Base-by-base conservation (phyloP, 495 filamentous ascomycete genomes). In the Wilcoxina mikolae region DNA sequence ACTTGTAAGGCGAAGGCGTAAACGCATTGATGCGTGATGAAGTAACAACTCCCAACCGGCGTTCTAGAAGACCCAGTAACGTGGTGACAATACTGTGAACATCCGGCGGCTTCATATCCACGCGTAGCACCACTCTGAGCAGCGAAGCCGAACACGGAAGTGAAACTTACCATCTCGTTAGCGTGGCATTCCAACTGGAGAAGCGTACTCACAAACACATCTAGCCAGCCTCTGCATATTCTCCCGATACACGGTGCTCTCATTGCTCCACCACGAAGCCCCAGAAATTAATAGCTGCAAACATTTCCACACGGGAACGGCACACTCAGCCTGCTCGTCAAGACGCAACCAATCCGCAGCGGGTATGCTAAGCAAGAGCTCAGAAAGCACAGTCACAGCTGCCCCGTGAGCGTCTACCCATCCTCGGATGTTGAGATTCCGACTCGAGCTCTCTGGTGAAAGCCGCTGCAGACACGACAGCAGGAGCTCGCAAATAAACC, bases 1-100 rank as follows among this genome's bases (percentile, higher is more conserved):
- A 61, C 9, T 50, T 58, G 28, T 58, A 61, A 17, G 60, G 60
- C 24, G 46, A 58, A 3, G 60, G 60, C 2, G 60, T 58, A 49
- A 58, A 63, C 3, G 58, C 58, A 51, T 63, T 61, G 26, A 63
- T 28, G 4, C 52, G 27, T 24, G 29, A 29, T 1, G 33, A 46
- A 35, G n/a, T 20, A 9, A 44, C n/a, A 24, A 63, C 29, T 3
- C 60, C 60, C n/a, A 52, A 50, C 29, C 26, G 33, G n/a, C 43
- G 48, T 25, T 63, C 60, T 9, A 63, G 31, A 4, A 55, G 45
- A n/a, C 15, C 45, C 17, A 63, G 43, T 48, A 63, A 51, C 15
- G 47, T 23, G 2, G 52, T 56, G 10, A 63, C 23, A 3, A 45
- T 53, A 10, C 47, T 50, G 38, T 61, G 56, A 12, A 63, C 53